Evolutionary conservation across 139 green algal genomes (phyloP).

Genomic region (Pseudopediastrum boryanum): DNA sequence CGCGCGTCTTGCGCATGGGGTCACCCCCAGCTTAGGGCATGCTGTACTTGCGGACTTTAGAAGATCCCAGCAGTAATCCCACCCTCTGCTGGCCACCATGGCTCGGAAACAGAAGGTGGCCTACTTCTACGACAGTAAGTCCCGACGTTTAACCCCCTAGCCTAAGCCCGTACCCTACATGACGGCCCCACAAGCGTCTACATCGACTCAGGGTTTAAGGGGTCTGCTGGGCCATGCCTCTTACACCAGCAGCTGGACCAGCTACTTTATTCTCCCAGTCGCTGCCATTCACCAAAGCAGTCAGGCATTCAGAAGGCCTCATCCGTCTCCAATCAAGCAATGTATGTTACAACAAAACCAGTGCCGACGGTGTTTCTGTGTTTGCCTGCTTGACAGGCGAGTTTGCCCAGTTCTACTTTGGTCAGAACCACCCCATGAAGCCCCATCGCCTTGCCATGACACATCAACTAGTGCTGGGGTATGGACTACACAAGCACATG

Average conservation of each 20-base stretch:
- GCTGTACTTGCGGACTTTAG: too few species aligned
- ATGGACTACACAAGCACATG: slow-evolving; percentile 91
- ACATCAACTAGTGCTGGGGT: slow-evolving; percentile 93
- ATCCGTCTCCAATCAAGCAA: neutral
- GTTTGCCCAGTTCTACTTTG: slow-evolving; percentile 91
- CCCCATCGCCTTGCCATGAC: slow-evolving; percentile 95
- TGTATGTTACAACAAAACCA: neutral
- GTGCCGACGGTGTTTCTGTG: too few species aligned
- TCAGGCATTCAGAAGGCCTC: neutral
- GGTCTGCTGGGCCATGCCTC: too few species aligned
- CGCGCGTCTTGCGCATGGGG: too few species aligned
- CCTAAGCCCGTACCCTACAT: neutral
- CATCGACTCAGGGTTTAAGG: neutral
- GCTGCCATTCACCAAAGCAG: too few species aligned
- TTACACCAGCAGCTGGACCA: neutral
- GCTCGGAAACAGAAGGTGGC: slow-evolving; percentile 70
- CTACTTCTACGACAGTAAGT: slow-evolving; percentile 89
- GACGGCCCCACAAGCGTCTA: neutral
- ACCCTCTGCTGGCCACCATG: slow-evolving; percentile 21
- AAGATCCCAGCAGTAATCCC: too few species aligned
- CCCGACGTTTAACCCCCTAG: neutral
- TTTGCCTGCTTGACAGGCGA: slow-evolving; percentile 73
- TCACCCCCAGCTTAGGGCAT: too few species aligned
- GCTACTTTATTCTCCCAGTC: neutral
- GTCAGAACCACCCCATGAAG: slow-evolving; percentile 98